Evolutionary conservation across 208 protist genomes (phyloP).

Genomic region (Leishmania guyanensis): DNA sequence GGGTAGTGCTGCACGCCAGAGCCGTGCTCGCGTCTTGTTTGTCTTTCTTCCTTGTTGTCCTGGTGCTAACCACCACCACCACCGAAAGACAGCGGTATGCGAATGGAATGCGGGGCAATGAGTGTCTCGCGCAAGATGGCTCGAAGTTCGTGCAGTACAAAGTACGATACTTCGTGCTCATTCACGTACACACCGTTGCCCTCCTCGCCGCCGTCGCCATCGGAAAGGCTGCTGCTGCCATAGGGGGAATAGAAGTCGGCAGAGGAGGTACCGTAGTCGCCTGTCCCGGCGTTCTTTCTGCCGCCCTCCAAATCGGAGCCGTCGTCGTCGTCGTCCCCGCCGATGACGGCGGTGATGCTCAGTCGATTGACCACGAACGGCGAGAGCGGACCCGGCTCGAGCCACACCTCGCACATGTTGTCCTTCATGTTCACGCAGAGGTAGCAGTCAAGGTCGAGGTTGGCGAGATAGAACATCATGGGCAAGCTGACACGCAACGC

Average conservation of each 20-base stretch:
- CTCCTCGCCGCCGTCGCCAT: constrained; percentile 27
- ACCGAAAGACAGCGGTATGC: constrained; percentile 44
- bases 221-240: constrained; percentile 31
- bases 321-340: constrained; percentile 23
- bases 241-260: constrained; percentile 35
- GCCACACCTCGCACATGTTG: constrained; percentile 65
- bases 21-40: not conserved
- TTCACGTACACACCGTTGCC: constrained; percentile 58
- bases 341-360: constrained; percentile 61
- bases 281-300: not conserved
- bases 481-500: constrained; percentile 67
- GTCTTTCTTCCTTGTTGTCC: no score
- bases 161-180: constrained; percentile 64
- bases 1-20: not conserved
- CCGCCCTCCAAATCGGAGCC: constrained; percentile 1
- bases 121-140: constrained; percentile 68
- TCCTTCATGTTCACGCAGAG: constrained; percentile 69
- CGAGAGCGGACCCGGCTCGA: constrained; percentile 70
- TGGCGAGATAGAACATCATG: constrained; percentile 50
- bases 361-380: constrained; percentile 71
- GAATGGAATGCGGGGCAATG: constrained; percentile 74
- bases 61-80: not conserved
- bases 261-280: constrained; percentile 30
- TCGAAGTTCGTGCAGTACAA: constrained; percentile 72
- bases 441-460: constrained; percentile 81